These are phyloP conservation scores for Glaciozyma martinii DNA, from an alignment of 768 basidiomycete species.

Conservation along the genomic window DNA sequence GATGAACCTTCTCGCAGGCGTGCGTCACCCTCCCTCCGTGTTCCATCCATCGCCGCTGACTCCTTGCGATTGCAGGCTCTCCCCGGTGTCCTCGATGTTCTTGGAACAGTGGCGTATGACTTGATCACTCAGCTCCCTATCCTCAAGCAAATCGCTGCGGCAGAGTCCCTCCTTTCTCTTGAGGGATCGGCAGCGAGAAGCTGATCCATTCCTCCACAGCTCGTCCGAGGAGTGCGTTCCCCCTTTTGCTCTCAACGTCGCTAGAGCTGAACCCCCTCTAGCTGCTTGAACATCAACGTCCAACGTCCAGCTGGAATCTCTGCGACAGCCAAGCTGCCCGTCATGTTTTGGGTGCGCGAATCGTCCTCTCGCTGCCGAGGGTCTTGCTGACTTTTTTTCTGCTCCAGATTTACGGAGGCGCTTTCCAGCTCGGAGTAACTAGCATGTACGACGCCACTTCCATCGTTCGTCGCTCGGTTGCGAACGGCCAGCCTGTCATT, in stretches of 20 bases:
- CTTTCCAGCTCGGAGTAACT: background rate
- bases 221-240: background rate
- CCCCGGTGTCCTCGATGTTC: background rate
- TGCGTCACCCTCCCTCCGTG: background rate
- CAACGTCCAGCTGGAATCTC: conserved; percentile 38
- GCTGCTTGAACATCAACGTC: conserved; percentile 48
- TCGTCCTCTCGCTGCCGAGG: background rate
- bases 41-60: background rate
- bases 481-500: conserved; percentile 45
- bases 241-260: background rate
- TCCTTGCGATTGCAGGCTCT: background rate
- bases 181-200: background rate
- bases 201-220: background rate
- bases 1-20: background rate
- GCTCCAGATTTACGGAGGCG: conserved; percentile 32
- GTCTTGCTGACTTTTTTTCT: background rate
- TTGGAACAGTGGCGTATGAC: background rate
- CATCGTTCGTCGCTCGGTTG: conserved; percentile 21
- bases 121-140: background rate
- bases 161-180: background rate
- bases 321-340: conserved; percentile 38
- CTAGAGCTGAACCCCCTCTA: conserved; percentile 38
- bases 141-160: background rate
- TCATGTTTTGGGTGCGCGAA: conserved; percentile 27
- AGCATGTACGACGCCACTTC: background rate